Evolutionary conservation across 176 grass and related monocot species (phyloP).

Genomic region (Rhynchospora tenuis): DNA sequence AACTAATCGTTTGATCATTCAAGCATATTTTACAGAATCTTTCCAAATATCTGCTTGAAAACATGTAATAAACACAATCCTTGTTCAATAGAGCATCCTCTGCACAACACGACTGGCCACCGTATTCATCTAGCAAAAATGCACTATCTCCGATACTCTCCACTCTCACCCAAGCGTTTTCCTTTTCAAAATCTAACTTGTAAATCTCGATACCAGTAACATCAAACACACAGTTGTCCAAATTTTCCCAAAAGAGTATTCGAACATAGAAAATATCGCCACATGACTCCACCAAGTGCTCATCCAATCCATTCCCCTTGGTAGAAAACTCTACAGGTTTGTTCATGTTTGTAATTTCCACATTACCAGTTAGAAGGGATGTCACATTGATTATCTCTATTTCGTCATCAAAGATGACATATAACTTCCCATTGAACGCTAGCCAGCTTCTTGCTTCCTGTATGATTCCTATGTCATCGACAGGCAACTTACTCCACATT

Average conservation of each 20-base stretch:
- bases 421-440: background rate
- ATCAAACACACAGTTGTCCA: too few species aligned
- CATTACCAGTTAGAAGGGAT: background rate
- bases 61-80: background rate
- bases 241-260: background rate
- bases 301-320: background rate
- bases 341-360: background rate
- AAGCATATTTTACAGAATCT: background rate
- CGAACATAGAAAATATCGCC: background rate
- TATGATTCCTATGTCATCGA: background rate
- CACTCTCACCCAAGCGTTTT: background rate
- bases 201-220: background rate
- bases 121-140: background rate
- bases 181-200: background rate
- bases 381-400: background rate
- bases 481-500: background rate
- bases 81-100: background rate
- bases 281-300: background rate
- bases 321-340: background rate
- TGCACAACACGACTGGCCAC: background rate
- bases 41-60: background rate
- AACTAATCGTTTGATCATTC: background rate
- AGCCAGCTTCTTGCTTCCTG: background rate
- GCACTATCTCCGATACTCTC: background rate
- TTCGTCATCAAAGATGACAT: background rate